Evolutionary conservation across 257 asterid genomes (phyloP).

Genomic region (Parsonsia alboflavescens): DNA sequence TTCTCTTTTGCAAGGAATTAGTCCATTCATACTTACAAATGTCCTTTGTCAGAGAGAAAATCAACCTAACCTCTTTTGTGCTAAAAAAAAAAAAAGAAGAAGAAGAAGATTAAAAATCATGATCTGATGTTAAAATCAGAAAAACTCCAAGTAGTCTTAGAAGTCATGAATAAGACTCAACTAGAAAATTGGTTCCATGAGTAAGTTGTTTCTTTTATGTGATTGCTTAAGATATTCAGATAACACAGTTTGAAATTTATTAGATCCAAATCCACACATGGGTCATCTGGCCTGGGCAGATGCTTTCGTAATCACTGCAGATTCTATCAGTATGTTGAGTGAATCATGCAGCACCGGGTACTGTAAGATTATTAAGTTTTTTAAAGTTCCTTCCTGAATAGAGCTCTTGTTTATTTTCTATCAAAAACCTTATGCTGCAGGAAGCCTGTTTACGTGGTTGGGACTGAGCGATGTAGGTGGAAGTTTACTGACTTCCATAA

Average conservation of each 20-base stretch:
- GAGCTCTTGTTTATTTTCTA: background rate
- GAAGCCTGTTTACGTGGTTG: constrained; percentile 91
- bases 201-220: background rate
- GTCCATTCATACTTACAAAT: background rate
- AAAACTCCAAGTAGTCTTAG: background rate
- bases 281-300: constrained; percentile 90
- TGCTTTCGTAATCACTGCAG: constrained; percentile 86
- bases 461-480: constrained; percentile 80
- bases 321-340: constrained; percentile 88
- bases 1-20: background rate
- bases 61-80: background rate
- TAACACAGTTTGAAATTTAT: constrained; percentile 17
- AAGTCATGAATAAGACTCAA: background rate
- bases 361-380: background rate
- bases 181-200: background rate
- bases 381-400: background rate
- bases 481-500: constrained; percentile 64
- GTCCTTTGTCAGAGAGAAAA: background rate
- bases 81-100: background rate
- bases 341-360: constrained; percentile 99
- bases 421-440: constrained; percentile 41
- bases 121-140: background rate
- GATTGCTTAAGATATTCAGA: constrained; percentile 3
- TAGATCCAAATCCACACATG: constrained; percentile 90
- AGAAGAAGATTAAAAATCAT: background rate